Evolutionary conservation across 148 eudicot species (phyloP), one percentile per base, ranked within the genome.

Genomic region (Cornus suecica): DNA sequence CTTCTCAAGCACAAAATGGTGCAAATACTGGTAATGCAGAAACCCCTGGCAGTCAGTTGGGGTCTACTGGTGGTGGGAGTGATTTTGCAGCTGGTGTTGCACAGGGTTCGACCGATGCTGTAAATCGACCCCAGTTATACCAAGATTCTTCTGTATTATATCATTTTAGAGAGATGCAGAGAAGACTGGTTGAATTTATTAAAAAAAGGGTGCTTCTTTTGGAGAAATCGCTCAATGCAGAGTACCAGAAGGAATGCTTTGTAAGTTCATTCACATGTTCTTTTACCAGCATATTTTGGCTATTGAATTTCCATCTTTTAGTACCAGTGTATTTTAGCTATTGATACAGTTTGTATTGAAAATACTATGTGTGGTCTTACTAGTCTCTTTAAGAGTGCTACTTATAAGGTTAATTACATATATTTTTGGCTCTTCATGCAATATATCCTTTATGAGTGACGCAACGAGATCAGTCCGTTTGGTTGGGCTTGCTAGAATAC

Each of bases 131-230:
- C 29, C 86, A 77, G 37, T 25, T 75, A 23, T 70, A 71, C 62
- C 88, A 75, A 66, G 90, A 85, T 69, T 78, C 84, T 42, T 70
- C 87, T 51, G 22, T 84, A 28, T 66, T 91, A 23, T 87, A 85
- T 78, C 90, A 91, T 76, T 90, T 82, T 42, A 87, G 96, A 65
- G 99, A 95, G 86, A 92, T 91, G 91, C 99, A 92, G 80, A 89
- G 97, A 86, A 92, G 91, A 82, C 94, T 86, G 80, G 92, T 95
- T 20, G 99, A 95, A 74, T 95, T 91, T 72, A 77, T 95, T 41
- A 95, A 92, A 80, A 95, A 87, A 80, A 83, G 99, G 78, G 90
- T 95, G 75, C 86, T 88, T 24, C 97, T 95, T 66, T 73, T 95
- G 77, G 97, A 95, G 84, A 92, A 91, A 80, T 97, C 84, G 67